A percentile compares a stretch with the other conserved stretches of the same genome.
Conservation (phyloP, 306 rosid genomes). For the Prunus mira region DNA sequence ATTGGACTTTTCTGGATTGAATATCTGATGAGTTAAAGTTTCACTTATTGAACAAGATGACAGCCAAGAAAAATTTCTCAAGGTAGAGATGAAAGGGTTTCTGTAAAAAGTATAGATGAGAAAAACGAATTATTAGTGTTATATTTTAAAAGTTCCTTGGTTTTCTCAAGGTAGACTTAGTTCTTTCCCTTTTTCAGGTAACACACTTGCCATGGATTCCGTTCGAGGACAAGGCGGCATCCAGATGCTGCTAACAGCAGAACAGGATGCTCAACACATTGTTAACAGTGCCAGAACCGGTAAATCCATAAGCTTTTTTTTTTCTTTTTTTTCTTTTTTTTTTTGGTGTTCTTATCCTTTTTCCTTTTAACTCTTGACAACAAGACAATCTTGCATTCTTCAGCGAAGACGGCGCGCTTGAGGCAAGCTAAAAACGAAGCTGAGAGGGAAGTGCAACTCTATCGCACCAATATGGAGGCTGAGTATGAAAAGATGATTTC, state of each 20-base stretch:
- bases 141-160: too few relatives aligned
- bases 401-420: constrained; percentile 61
- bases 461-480: constrained; percentile 58
- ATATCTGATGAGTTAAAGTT: too few relatives aligned
- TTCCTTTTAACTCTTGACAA: not conserved
- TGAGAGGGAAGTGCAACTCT: constrained; percentile 52
- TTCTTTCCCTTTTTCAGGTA: not conserved
- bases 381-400: constrained; percentile 7
- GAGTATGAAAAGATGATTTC: constrained; percentile 57
- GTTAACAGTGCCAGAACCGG: constrained; percentile 69
- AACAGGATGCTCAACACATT: constrained; percentile 81
- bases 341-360: not conserved
- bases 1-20: too few relatives aligned
- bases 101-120: too few relatives aligned
- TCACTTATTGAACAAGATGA: too few relatives aligned
- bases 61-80: too few relatives aligned
- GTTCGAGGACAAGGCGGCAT: constrained; percentile 85
- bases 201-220: constrained; percentile 45
- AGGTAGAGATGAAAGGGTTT: too few relatives aligned
- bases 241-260: constrained; percentile 79
- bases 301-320: constrained; percentile 13
- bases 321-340: too few relatives aligned
- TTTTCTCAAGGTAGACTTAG: too few relatives aligned
- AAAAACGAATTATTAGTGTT: too few relatives aligned
- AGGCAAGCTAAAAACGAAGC: constrained; percentile 81